Base-by-base conservation (phyloP, 2,329 filamentous ascomycete genomes). In the Aureobasidium sp. region DNA sequence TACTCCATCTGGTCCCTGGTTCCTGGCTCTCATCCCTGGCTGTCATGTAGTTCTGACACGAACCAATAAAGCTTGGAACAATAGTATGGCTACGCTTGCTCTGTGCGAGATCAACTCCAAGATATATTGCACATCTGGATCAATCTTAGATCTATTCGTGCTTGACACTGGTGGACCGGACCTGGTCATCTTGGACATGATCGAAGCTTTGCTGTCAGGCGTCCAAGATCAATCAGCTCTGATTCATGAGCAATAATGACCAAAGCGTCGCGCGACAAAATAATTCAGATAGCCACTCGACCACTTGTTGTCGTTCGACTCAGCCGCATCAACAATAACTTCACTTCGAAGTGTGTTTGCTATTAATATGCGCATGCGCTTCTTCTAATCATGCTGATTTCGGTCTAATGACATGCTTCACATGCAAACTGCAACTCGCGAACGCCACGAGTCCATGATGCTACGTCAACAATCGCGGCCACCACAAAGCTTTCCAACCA, bases 121-220 rank as follows among this genome's bases (percentile, higher is more conserved):
- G 37, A 55, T 55, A 55, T 44, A 57, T 57, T 57, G 53, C 39
- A 23, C 51, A 57, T 57, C 41, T 44, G 20, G 27, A 57, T 57
- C 39, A 34, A 57, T 23, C 34, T 17, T 15, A 57, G 53, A 57
- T 57, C 53, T 17, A 57, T 57, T 44, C 12, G 20, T 41, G 53
- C 39, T 44, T 46, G 20, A 20, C 29, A 26, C 27, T 46, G 17
- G 27, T 26, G 41, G 4, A 15, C 34, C 3, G 34, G 34, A 37
- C 34, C 12, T 37, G 34, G 34, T 15, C 5, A 48, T 27, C 15
- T 32, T 39, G 41, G 12, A 34, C 53, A 41, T 23, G 6, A 29
- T 32, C 37, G 17, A 10, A 32, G 15, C 51, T 46, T 42, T 44
- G 27, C 26, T 26, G 52, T 23, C 26, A 55, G 13, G 37, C 41